Base-by-base conservation (phyloP, 352 stramenopile species). In the Globisporangium apiculatum region DNA sequence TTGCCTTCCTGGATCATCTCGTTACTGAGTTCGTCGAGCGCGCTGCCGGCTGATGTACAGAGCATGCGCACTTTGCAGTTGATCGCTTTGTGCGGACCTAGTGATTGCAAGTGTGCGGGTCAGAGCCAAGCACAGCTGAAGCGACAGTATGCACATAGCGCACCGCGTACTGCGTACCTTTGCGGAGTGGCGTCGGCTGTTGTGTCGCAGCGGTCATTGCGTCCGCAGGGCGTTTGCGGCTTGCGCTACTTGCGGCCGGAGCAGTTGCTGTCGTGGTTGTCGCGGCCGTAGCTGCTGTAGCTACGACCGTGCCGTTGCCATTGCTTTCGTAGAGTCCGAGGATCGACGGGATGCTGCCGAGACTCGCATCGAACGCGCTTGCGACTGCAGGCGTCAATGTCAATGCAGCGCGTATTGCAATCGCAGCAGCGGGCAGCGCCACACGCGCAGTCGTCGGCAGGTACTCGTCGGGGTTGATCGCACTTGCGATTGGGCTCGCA, bases 41-140 rank as follows among this genome's bases (percentile, higher is more conserved):
- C 85, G 18, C 81, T 92, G 3, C 81, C 80, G 0, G 81, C 85
- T 11, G 83, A 83, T 15, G 83, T 84, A 58, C 83, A 91, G 43
- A 95, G 69, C 78, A 89, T 90, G 36, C 85, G 80, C 40, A 95
- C 77, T 60, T 95, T 95, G 71, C 81, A 88, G 42, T 93, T 95
- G 63, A 95, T 93, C 1, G 82, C 83, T 57, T 91, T 89, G 37
- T 79, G 69, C 3, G 85, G 85, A 2, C 85, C 85, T 80, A 57
- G 24, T 31, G 24, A 31, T 31, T 31, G 24, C 24, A 31, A 31
- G 24, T 53, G 60, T 58, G 10, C 10, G 12, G 9, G 40, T 50
- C 17, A 18, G 18, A 12, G 12, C 3, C 12, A 48, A 36, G 8
- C 9, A 51, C 9, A 51, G 14, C 10, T 12, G 9, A 3, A 57